Evolutionary conservation across 345 rosid species (phyloP).

Genomic region (Eucalyptus erythrocorys): DNA sequence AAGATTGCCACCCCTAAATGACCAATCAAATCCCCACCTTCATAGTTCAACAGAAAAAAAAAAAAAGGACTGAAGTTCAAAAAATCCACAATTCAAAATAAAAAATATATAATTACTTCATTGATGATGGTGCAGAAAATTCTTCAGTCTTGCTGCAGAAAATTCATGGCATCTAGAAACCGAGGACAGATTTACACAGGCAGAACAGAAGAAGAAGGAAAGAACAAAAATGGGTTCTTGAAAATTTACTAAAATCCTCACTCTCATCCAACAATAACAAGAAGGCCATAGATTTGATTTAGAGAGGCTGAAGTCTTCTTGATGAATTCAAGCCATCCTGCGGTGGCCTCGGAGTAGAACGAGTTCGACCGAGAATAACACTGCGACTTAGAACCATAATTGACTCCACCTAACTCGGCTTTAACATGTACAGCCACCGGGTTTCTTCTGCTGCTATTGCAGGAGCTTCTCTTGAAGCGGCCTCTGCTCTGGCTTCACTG

Average conservation of each 20-base stretch:
- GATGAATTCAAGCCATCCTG: slow-evolving; percentile 74
- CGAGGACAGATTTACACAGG: not conserved
- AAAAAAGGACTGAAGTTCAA: not conserved
- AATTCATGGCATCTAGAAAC: not conserved
- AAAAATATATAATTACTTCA: too few species aligned
- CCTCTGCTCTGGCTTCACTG: not conserved
- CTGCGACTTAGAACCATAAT: not conserved
- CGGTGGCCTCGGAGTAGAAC: slow-evolving; percentile 65
- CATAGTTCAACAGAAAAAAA: not conserved
- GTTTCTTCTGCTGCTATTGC: not conserved
- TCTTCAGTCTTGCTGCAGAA: not conserved
- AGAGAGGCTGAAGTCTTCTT: slow-evolving; percentile 42
- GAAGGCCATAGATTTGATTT: slow-evolving; percentile 1
- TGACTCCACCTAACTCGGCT: not conserved
- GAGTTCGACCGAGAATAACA: slow-evolving; percentile 27
- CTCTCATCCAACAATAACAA: not conserved
- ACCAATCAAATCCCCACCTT: too few species aligned
- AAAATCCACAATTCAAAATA: not conserved
- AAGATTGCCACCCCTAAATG: not conserved
- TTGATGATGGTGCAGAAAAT: not conserved
- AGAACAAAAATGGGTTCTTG: not conserved
- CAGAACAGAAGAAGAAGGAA: not conserved
- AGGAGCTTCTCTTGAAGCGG: not conserved
- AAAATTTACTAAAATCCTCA: not conserved
- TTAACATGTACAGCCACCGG: not conserved